Evolutionary conservation across 1,284 basidiomycete genomes (phyloP).

Genomic region (Ustilago tritici): DNA sequence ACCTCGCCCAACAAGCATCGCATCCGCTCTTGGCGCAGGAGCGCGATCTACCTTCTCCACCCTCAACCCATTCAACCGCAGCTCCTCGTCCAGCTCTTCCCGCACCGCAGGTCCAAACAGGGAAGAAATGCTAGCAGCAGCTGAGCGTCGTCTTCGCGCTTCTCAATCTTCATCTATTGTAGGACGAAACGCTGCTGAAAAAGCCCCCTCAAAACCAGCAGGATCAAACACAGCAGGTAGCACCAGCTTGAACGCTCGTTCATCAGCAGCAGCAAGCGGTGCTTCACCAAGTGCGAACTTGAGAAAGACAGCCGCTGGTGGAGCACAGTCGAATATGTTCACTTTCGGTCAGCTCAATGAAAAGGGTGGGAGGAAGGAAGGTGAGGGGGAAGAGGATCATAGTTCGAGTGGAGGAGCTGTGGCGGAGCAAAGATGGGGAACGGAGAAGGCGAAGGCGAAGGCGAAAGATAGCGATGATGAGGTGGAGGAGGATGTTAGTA

Average conservation of each 20-base stretch:
- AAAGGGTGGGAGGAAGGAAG: not conserved
- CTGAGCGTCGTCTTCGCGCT: constrained; percentile 51
- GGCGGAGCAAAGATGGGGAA: constrained; percentile 42
- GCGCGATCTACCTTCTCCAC: constrained; percentile 19
- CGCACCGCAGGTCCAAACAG: constrained; percentile 27
- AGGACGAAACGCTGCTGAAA: constrained; percentile 48
- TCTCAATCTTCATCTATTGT: constrained; percentile 46
- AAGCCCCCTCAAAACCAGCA: constrained; percentile 11
- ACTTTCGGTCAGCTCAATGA: constrained; percentile 45
- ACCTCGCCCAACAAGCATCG: constrained; percentile 25
- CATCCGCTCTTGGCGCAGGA: constrained; percentile 37
- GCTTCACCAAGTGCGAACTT: constrained; percentile 20
- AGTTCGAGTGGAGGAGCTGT: constrained; percentile 53
- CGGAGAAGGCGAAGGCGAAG: constrained; percentile 31
- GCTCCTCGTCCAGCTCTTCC: constrained; percentile 11
- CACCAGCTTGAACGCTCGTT: constrained; percentile 34
- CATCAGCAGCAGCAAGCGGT: constrained; percentile 4
- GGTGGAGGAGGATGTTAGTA: constrained; percentile 9
- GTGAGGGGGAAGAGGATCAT: constrained; percentile 38
- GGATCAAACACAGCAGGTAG: constrained; percentile 22
- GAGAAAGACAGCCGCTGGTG: constrained; percentile 30
- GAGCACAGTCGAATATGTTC: constrained; percentile 25
- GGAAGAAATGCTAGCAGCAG: constrained; percentile 56
- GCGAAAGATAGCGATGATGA: constrained; percentile 36
- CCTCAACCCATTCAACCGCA: constrained; percentile 40